Percentiles rank a stretch among this genome's conserved stretches.
These are phyloP conservation scores for Botrytis hyacinthi DNA, from an alignment of 2,329 filamentous ascomycete genomes.

Conservation along the genomic window DNA sequence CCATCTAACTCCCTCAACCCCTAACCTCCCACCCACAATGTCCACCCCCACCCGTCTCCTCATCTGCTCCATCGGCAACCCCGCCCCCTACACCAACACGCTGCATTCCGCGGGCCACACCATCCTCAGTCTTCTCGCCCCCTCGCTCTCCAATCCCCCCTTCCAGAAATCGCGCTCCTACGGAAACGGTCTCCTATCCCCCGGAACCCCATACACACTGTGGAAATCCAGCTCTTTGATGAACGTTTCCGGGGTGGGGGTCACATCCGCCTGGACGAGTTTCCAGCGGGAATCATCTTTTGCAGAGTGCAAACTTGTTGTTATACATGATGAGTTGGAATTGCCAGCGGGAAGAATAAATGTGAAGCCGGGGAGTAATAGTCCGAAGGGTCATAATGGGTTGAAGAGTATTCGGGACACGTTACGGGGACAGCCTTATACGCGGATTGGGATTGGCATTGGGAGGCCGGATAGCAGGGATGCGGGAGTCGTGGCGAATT, in stretches of 20 bases:
- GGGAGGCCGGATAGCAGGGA: conserved; percentile 74
- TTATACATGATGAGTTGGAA: conserved; percentile 90
- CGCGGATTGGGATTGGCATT: conserved; percentile 77
- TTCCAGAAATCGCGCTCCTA: conserved; percentile 48
- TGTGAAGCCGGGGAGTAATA: conserved; percentile 60
- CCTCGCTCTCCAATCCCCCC: conserved; percentile 41
- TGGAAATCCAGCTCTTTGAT: conserved; percentile 76
- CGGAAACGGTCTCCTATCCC: conserved; percentile 51
- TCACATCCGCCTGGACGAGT: conserved; percentile 64
- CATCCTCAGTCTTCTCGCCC: conserved; percentile 59
- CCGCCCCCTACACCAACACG: conserved; percentile 68
- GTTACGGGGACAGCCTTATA: conserved; percentile 47
- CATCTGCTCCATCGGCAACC: conserved; percentile 86
- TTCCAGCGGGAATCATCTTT: conserved; percentile 43
- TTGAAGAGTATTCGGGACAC: conserved; percentile 62
- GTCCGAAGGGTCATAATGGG: conserved; percentile 71
- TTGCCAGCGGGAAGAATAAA: conserved; percentile 64
- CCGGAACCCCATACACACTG: conserved; percentile 57
- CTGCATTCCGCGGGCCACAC: conserved; percentile 87
- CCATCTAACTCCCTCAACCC: neutral
- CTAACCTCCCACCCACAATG: conserved; percentile 22
- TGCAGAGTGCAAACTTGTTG: conserved; percentile 56
- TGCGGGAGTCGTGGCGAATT: conserved; percentile 64
- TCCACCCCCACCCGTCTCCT: conserved; percentile 55
- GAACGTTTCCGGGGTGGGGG: conserved; percentile 77